Base-by-base conservation (phyloP, 176 grass and related monocot genomes). In the Stipa capillata region DNA sequence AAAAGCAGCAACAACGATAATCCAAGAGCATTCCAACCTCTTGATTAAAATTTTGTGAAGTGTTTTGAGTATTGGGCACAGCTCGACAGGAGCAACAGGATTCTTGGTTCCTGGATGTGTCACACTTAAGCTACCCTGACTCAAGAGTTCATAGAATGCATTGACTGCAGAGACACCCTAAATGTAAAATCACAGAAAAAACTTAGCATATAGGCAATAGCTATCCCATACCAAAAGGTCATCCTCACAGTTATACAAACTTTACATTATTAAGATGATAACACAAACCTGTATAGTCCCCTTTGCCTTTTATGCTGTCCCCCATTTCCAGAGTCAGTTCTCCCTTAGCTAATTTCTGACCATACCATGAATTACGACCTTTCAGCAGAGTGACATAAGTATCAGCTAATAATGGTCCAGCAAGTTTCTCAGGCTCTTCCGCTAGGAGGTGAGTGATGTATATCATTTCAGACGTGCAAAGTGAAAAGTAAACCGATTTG, bases 391-490 rank as follows among this genome's bases (percentile, higher is more conserved):
- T 97, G 31, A 97, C 93, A 8, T 92, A 97, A 15, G 93, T 97
- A 61, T 97, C 93, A 1, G 93, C 93, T 80, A 97, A 79, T 50
- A 97, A 85, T 53, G 93, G 93, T 3, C 93, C 93, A 11, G 93
- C 93, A 45, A 92, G 90, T 82, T 97, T 97, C 90, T 97, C 93
- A 8, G 93, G 93, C 43, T 90, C 89, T 77, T 86, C 66, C 1
- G 93, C 70, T 49, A 97, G 75, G 10, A 97, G 79, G 39, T 97
- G 93, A 37, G 93, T 97, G 82, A 97, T 97, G 64, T 91, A 97
- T 84, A 97, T 92, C 93, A 97, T 97, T 83, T 97, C 93, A 57
- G 93, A 97, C 15, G 93, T 97, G 85, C 93, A 97, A 37, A 91
- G 93, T 29, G 93, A 83, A 75, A 92, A 97, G 69, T 97, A 97